Conservation (phyloP, 176 grass and related monocot genomes). For the Avena atlantica region DNA sequence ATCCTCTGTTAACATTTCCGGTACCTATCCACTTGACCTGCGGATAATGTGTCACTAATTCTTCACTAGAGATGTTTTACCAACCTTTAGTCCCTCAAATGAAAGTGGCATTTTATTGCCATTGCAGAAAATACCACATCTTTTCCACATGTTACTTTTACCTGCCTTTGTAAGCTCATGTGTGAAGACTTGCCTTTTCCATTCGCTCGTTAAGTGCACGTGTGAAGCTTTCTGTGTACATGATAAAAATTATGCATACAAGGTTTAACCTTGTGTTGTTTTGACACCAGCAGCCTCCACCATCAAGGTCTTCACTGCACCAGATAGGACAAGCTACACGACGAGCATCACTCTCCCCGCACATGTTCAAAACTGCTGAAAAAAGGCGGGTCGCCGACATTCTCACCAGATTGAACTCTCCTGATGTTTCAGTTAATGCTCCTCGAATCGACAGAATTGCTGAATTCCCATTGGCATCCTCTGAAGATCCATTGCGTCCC, state of each 20-base stretch:
- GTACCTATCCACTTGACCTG: not conserved
- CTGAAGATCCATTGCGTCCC: constrained; percentile 47
- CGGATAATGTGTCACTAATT: not conserved
- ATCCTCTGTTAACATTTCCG: not conserved
- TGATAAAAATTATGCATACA: not conserved
- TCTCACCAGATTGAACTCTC: constrained; percentile 63
- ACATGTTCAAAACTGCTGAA: constrained; percentile 45
- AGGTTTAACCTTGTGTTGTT: constrained; percentile 5
- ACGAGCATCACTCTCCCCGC: constrained; percentile 61
- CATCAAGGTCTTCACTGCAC: constrained; percentile 33
- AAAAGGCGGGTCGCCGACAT: constrained; percentile 32
- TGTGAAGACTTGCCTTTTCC: not conserved
- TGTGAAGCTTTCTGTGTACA: not conserved
- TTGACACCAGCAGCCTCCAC: constrained; percentile 15
- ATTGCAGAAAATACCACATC: not conserved
- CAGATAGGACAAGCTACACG: constrained; percentile 38
- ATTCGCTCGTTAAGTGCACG: not conserved
- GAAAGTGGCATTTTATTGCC: not conserved
- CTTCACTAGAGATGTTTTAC: constrained; percentile 1
- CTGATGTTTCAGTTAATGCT: constrained; percentile 85
- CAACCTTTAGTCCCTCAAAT: not conserved
- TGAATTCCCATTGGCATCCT: constrained; percentile 80
- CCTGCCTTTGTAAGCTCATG: not conserved
- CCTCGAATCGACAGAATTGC: constrained; percentile 83
- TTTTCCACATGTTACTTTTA: not conserved